Evolutionary conservation across 352 stramenopile species (phyloP).

Genomic region (Phytophthora fragariae): DNA sequence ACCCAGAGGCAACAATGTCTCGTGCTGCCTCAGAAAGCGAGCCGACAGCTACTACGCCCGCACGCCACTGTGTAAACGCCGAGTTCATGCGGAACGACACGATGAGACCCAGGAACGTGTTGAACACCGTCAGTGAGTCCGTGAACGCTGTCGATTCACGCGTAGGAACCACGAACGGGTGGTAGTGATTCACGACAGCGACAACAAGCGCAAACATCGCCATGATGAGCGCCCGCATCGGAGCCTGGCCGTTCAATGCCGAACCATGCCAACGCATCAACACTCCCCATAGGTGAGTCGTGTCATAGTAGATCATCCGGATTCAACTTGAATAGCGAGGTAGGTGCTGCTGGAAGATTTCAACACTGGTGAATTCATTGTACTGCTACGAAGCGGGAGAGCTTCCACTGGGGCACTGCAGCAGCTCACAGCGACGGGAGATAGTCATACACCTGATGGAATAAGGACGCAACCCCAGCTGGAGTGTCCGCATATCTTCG

Average conservation of each 20-base stretch:
- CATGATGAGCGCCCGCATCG: slow-evolving; percentile 69
- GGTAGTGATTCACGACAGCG: slow-evolving; percentile 56
- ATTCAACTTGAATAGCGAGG: not conserved
- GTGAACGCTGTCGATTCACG: slow-evolving; percentile 77
- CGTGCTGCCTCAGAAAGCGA: slow-evolving; percentile 68
- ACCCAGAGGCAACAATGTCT: slow-evolving; percentile 76
- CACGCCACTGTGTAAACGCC: slow-evolving; percentile 80
- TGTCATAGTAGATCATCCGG: slow-evolving; percentile 86
- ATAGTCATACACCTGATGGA: slow-evolving; percentile 26
- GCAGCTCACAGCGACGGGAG: slow-evolving; percentile 18
- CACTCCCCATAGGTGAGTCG: slow-evolving; percentile 60
- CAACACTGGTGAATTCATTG: not conserved
- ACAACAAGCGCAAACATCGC: slow-evolving; percentile 66
- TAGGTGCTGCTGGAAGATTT: slow-evolving; percentile 14
- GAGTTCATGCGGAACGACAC: slow-evolving; percentile 87
- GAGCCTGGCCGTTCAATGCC: slow-evolving; percentile 74
- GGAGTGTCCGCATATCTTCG: slow-evolving; percentile 15
- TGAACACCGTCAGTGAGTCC: slow-evolving; percentile 87
- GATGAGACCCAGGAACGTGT: slow-evolving; percentile 83
- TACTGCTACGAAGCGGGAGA: slow-evolving; percentile 11
- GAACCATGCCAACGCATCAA: slow-evolving; percentile 79
- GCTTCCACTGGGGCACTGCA: not conserved
- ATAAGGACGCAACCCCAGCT: slow-evolving; percentile 36
- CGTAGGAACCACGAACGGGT: slow-evolving; percentile 73
- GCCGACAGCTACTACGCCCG: slow-evolving; percentile 70